Evolutionary conservation across 306 rosid genomes (phyloP), one percentile per base, ranked within the genome.

Genomic region (Prunus mira): DNA sequence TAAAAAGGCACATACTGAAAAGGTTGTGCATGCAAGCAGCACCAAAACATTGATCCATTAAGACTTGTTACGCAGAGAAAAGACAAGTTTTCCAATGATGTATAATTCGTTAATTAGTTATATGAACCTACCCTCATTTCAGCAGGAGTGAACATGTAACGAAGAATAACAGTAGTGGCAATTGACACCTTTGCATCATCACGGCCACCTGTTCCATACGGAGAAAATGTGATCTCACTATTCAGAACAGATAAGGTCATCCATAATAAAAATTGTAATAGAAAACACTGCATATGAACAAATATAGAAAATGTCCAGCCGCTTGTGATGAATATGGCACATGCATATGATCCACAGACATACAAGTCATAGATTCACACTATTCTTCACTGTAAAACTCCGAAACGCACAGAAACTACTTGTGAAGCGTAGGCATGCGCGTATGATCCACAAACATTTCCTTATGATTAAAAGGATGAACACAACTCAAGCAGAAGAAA

Each of bases 161-260:
- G 90, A 63, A 95, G 97, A 87, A 95, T 76, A 74, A 91, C 85
- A 19, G 96, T 92, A 20, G 97, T 85, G 79, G 97, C 96, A 84
- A 95, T 88, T 58, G 84, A 87, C 78, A 91, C 58, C 85, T 92
- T 90, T 50, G 87, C 82, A 88, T 95, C 96, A 71, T 95, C 99
- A 56, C 90, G 97, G 45, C 99, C 99, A 77, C 92, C 99, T 95
- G 83, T n/a, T 45, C 60, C 76, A 82, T 34, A 69, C 41, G 50
- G 67, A 69, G 69, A 76, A 71, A 67, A 38, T n/a, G 10, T 45
- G 69, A 75, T 74, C 76, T 84, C 64, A 82, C 52, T 24, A 22
- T 62, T 75, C 76, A 76, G 32, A 46, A 19, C 67, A 72, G 45
- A 80, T 55, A 55, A 47, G 71, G 77, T 61, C 76, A 73, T 49